These are phyloP conservation scores for Eucommia ulmoides DNA, from an alignment of 257 asterid genomes.

Conservation along the genomic window DNA sequence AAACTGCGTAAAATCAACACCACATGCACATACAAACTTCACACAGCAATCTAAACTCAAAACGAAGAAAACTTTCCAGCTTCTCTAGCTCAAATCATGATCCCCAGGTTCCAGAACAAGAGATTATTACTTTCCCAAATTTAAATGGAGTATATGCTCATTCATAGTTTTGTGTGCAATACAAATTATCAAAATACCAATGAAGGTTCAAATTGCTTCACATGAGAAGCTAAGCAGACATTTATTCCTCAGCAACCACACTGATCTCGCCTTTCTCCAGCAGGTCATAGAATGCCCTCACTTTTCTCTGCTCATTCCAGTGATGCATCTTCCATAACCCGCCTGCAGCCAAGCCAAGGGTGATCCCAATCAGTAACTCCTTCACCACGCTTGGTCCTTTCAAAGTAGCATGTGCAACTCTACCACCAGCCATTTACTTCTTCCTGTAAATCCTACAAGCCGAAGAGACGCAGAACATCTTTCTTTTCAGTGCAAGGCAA, in stretches of 20 bases:
- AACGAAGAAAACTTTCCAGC: too few species aligned
- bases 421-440: slow-evolving; percentile 11
- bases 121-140: not conserved
- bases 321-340: slow-evolving; percentile 64
- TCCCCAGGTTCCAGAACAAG: too few species aligned
- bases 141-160: not conserved
- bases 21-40: too few species aligned
- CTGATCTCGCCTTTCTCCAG: slow-evolving; percentile 49
- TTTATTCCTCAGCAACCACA: slow-evolving; percentile 32
- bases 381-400: slow-evolving; percentile 54
- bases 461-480: not conserved
- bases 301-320: slow-evolving; percentile 44
- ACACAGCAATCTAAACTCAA: too few species aligned
- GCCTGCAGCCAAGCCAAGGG: slow-evolving; percentile 48
- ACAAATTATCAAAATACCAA: too few species aligned
- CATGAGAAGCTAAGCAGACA: not conserved
- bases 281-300: slow-evolving; percentile 42
- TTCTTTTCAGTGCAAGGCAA: not conserved
- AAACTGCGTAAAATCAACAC: too few species aligned
- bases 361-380: slow-evolving; percentile 39
- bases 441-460: not conserved
- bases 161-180: not conserved
- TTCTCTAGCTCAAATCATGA: too few species aligned
- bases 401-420: slow-evolving; percentile 25
- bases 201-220: not conserved